These are phyloP conservation scores for Monosporascus sp. DNA, from an alignment of 2,329 filamentous ascomycete species.

Conservation along the genomic window DNA sequence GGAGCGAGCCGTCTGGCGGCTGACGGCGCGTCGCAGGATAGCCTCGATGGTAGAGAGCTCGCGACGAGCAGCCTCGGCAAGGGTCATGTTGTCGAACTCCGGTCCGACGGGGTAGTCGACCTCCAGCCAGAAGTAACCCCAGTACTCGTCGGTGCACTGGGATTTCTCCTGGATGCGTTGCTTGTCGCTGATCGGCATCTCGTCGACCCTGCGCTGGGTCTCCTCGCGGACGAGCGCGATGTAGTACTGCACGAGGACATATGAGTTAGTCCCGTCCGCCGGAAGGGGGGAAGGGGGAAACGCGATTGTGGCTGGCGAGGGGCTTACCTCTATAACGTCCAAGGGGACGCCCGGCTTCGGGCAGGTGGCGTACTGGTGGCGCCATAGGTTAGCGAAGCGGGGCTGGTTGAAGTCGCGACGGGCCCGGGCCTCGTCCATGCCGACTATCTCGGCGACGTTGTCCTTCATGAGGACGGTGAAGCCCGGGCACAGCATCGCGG, in stretches of 20 bases:
- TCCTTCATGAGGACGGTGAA: slow-evolving; percentile 59
- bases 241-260: slow-evolving; percentile 43
- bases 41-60: slow-evolving; percentile 47
- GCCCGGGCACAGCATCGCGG: slow-evolving; percentile 52
- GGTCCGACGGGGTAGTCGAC: slow-evolving; percentile 34
- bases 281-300: background rate
- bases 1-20: slow-evolving; percentile 6
- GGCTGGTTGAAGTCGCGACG: slow-evolving; percentile 40
- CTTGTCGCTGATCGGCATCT: slow-evolving; percentile 36
- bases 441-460: slow-evolving; percentile 42
- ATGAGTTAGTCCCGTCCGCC: slow-evolving; percentile 8
- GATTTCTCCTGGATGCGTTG: slow-evolving; percentile 29
- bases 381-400: slow-evolving; percentile 42
- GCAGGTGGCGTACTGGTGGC: slow-evolving; percentile 45
- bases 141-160: slow-evolving; percentile 36
- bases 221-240: slow-evolving; percentile 49
- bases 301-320: too few species aligned
- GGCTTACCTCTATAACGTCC: slow-evolving; percentile 51
- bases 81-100: slow-evolving; percentile 41
- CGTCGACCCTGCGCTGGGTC: slow-evolving; percentile 35
- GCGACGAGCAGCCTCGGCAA: slow-evolving; percentile 36
- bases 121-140: slow-evolving; percentile 49
- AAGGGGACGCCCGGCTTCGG: slow-evolving; percentile 41
- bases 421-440: slow-evolving; percentile 29
- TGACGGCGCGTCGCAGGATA: slow-evolving; percentile 33